These are phyloP conservation scores for Paraphoma chrysanthemicola DNA, from an alignment of 2,329 filamentous ascomycete genomes.

Conservation along the genomic window DNA sequence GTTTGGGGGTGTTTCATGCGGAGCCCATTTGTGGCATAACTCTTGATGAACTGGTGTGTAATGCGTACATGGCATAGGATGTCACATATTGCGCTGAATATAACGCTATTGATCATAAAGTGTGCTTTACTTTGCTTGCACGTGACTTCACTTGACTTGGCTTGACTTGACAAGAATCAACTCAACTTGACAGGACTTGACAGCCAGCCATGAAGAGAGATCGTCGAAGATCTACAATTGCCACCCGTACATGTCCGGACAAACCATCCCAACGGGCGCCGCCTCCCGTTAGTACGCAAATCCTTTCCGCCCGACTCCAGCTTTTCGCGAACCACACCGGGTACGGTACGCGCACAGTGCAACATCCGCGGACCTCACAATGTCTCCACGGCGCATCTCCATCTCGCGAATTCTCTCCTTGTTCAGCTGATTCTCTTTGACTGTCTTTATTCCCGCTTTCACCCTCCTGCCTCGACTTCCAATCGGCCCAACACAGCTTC, in stretches of 20 bases:
- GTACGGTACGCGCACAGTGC: too few relatives aligned
- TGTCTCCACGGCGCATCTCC: too few relatives aligned
- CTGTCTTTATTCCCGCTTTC: constrained; percentile 1
- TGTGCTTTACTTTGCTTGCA: neutral
- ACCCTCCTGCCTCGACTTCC: constrained; percentile 32
- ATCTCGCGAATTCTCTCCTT: neutral
- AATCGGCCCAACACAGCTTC: constrained; percentile 37
- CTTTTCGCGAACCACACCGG: too few relatives aligned
- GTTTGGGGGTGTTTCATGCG: constrained; percentile 4
- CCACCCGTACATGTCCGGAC: too few relatives aligned
- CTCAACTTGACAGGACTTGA: too few relatives aligned
- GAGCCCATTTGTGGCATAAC: neutral
- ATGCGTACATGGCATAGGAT: constrained; percentile 16
- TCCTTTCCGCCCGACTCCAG: neutral
- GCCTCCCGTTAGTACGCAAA: neutral
- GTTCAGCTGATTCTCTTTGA: neutral
- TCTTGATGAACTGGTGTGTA: constrained; percentile 7
- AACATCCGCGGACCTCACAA: too few relatives aligned
- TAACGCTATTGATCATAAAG: neutral
- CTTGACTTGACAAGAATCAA: too few relatives aligned
- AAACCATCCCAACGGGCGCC: too few relatives aligned
- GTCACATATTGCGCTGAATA: constrained; percentile 4
- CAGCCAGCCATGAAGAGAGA: too few relatives aligned
- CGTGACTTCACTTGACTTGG: neutral
- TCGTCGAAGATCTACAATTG: too few relatives aligned